Evolutionary conservation across 2,329 filamentous ascomycete species (phyloP).

Genomic region (Epichloe festucae): DNA sequence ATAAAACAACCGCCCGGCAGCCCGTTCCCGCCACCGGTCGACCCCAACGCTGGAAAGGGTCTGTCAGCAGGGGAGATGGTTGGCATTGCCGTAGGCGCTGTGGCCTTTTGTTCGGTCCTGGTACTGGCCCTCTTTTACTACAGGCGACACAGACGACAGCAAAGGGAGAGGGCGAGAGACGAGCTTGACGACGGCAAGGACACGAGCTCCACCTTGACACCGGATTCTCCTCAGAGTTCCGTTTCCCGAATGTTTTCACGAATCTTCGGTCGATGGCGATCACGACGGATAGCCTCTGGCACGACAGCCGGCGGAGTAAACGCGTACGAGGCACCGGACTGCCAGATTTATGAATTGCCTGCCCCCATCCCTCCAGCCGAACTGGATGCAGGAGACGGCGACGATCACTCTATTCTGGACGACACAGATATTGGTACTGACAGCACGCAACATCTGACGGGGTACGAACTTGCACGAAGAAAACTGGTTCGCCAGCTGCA

Average conservation of each 20-base stretch:
- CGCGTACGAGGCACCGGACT: constrained; percentile 24
- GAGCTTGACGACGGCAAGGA: constrained; percentile 24
- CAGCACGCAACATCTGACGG: constrained; percentile 25
- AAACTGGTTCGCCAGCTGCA: constrained; percentile 39
- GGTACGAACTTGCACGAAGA: constrained; percentile 37
- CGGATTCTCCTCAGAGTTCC: constrained; percentile 12
- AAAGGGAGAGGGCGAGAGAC: constrained; percentile 11
- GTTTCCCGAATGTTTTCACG: constrained; percentile 25
- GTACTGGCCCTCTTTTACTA: constrained; percentile 20
- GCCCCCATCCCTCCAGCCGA: constrained; percentile 34
- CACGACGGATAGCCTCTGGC: constrained; percentile 10
- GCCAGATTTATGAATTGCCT: constrained; percentile 40
- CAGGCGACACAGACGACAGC: constrained; percentile 22
- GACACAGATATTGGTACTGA: constrained; percentile 29
- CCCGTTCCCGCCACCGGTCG: constrained; percentile 29
- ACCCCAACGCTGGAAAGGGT: constrained; percentile 8
- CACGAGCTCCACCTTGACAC: constrained; percentile 20
- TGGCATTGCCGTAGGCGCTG: constrained; percentile 33
- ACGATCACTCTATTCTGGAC: constrained; percentile 23
- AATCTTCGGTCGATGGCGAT: constrained; percentile 25
- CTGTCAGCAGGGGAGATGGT: constrained; percentile 29
- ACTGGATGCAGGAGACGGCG: constrained; percentile 29
- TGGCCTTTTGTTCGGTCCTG: constrained; percentile 18
- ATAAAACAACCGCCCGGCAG: constrained; percentile 32
- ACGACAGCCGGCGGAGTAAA: constrained; percentile 14